Evolutionary conservation across 2,329 filamentous ascomycete genomes (phyloP).

Genomic region (Diplodia scrobiculata): DNA sequence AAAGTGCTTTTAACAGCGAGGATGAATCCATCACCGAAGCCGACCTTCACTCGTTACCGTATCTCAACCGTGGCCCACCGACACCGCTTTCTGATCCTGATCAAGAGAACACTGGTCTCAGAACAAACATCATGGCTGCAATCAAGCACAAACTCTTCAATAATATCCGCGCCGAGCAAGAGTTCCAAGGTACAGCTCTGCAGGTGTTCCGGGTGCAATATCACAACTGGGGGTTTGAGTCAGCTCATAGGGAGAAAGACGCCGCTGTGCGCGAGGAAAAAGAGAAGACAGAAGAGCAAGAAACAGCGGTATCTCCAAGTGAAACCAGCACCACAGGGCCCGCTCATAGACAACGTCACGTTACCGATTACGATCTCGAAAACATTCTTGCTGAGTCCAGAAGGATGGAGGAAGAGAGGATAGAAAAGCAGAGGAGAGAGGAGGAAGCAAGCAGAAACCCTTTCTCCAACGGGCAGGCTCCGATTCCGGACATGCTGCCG

Average conservation of each 20-base stretch:
- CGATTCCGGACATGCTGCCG: constrained; percentile 69
- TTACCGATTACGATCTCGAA: constrained; percentile 73
- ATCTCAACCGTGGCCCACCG: constrained; percentile 49
- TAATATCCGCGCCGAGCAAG: constrained; percentile 39
- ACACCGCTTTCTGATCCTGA: constrained; percentile 50
- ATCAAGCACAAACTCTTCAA: constrained; percentile 43
- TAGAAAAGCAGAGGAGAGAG: constrained; percentile 62
- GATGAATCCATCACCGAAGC: constrained; percentile 40
- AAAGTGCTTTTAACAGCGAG: constrained; percentile 11
- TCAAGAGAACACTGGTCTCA: constrained; percentile 43
- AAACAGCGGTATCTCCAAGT: constrained; percentile 45
- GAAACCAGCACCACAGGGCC: constrained; percentile 37
- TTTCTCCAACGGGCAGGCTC: constrained; percentile 71
- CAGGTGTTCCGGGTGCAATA: constrained; percentile 46
- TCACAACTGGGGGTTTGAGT: constrained; percentile 45
- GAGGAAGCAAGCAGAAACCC: constrained; percentile 61
- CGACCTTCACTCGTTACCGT: constrained; percentile 50
- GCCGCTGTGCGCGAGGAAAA: constrained; percentile 42
- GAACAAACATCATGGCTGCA: constrained; percentile 42
- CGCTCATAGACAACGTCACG: constrained; percentile 56
- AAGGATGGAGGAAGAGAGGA: constrained; percentile 68
- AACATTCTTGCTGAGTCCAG: constrained; percentile 60
- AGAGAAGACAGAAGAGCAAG: constrained; percentile 42
- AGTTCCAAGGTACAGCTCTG: constrained; percentile 36
- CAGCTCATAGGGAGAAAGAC: constrained; percentile 46